Base-by-base conservation (phyloP, 805 yeast genomes). In the Ascoidea asiatica region DNA sequence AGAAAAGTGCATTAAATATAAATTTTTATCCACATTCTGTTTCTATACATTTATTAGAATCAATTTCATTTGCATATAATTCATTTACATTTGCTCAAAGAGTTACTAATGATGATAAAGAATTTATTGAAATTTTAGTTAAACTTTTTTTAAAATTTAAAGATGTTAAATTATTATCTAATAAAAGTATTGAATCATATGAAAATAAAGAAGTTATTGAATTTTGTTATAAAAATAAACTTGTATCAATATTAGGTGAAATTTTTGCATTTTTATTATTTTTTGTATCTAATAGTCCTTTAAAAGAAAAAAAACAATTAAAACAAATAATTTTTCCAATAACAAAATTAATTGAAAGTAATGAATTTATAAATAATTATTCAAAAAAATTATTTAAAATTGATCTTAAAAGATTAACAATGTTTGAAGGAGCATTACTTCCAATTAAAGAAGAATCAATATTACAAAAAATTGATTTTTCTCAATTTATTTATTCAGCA, bases 41-140 rank as follows among this genome's bases (percentile, higher is more conserved):
- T n/a, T 73, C 81, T 20, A 71, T 80, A 19, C 79, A 79, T 49
- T 60, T 87, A 20, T 67, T 84, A 19, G 88, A 83, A 56, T 77
- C 94, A 0, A 68, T 88, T 21, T 73, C 92, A 0, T 63, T 74
- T 42, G 88, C 94, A 0, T 75, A 79, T 53, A 84, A 83, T 56
- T 73, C 86, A 0, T 84, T 95, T 94, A 75, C 81, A 0, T 70
- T 79, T 1, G 74, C 77, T 0, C 70, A 75, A 43, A 73, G 75
- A 39, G 66, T 66, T 43, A 73, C 69, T 5, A 65, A 65, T 33
- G 57, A 66, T 5, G 86, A 80, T 52, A 54, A 53, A 2, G 54
- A 52, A 19, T 64, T 67, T 40, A 58, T 65, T 20, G 46, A 53
- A 22, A 54, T 58, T 4, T 51, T 69, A 21, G 53, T 66, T 21